phyloP scores from a whole-genome alignment of 352 stramenopile genomes.

The Pythium pyrilobum region DNA sequence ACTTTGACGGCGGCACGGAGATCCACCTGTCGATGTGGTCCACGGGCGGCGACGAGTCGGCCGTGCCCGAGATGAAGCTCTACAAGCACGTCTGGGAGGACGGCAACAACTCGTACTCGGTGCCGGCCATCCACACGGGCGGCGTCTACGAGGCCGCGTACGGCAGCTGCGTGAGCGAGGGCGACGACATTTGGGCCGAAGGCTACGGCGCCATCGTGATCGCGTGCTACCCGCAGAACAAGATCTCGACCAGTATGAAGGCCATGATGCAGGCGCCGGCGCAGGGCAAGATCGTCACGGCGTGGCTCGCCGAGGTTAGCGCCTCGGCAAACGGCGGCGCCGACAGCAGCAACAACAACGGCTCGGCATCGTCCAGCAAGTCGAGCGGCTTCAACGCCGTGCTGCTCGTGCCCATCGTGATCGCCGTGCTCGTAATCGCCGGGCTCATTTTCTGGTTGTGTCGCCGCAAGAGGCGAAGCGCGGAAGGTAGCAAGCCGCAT shows the following conservation, averaged over 20 bases:
- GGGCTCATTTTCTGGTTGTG: not conserved
- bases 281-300: not conserved
- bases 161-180: not conserved
- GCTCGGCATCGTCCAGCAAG: not conserved
- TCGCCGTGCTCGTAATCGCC: not conserved
- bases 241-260: not conserved
- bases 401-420: not conserved
- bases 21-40: slow-evolving; percentile 9
- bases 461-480: not conserved
- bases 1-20: not conserved
- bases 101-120: not conserved
- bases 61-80: slow-evolving; percentile 2
- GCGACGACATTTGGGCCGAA: not conserved
- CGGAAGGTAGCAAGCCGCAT: not conserved
- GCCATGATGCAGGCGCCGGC: not conserved
- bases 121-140: slow-evolving; percentile 11
- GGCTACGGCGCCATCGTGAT: slow-evolving; percentile 5
- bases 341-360: not conserved
- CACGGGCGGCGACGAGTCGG: not conserved
- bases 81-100: not conserved
- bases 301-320: slow-evolving; percentile 1
- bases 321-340: not conserved
- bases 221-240: not conserved
- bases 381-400: not conserved
- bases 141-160: not conserved